These are phyloP conservation scores for Kodamaea leandrae DNA, from an alignment of 805 yeast genomes.

Conservation along the genomic window DNA sequence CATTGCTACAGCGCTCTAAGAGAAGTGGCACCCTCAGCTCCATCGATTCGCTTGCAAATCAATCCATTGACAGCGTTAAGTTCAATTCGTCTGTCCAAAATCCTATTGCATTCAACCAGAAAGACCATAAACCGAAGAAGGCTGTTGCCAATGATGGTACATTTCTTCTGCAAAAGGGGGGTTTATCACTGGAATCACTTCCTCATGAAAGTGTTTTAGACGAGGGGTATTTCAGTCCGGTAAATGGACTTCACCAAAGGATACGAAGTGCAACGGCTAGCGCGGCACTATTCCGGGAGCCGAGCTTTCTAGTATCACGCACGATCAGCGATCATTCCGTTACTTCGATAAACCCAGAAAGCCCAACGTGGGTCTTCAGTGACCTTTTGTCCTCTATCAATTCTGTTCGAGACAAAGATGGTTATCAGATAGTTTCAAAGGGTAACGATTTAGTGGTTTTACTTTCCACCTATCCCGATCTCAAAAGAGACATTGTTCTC, in stretches of 20 bases:
- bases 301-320: background rate
- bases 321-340: background rate
- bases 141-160: background rate
- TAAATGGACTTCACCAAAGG: background rate
- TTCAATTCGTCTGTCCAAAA: conserved; percentile 5
- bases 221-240: background rate
- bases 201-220: conserved; percentile 1
- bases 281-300: background rate
- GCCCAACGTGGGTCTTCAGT: conserved; percentile 57
- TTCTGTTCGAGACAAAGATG: conserved; percentile 46
- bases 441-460: conserved; percentile 66
- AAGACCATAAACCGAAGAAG: background rate
- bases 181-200: background rate
- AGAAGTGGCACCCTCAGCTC: conserved; percentile 12
- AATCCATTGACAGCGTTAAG: conserved; percentile 11
- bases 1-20: background rate
- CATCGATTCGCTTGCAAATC: conserved; percentile 13
- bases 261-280: conserved; percentile 12
- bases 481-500: conserved; percentile 63
- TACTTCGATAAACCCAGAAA: conserved; percentile 8
- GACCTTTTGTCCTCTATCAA: conserved; percentile 60
- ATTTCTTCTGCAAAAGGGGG: too few species aligned
- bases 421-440: conserved; percentile 50
- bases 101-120: background rate
- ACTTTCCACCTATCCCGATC: conserved; percentile 53